phyloP scores from a whole-genome alignment of 768 basidiomycete genomes.

The Fomitopsis pulvina region DNA sequence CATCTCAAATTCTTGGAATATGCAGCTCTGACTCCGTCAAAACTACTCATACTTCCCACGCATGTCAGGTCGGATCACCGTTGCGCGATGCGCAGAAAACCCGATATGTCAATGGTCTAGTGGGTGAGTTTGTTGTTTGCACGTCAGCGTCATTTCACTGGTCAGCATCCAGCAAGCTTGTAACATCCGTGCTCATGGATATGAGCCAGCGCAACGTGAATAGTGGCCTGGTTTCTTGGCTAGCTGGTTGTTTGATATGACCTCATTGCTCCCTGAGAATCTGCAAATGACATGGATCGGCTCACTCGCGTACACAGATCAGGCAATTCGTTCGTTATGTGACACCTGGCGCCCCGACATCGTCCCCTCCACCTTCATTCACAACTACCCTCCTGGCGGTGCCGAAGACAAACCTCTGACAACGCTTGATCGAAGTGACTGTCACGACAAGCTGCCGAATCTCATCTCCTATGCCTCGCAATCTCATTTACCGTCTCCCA shows the following conservation, averaged over 20 bases:
- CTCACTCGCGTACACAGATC: too few species aligned
- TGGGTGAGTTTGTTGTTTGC: conserved; percentile 45
- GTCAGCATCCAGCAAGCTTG: neutral
- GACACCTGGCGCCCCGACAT: conserved; percentile 80
- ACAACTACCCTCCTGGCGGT: neutral
- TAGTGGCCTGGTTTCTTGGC: neutral
- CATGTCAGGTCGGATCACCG: conserved; percentile 29
- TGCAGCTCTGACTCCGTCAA: conserved; percentile 29
- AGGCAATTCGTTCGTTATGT: conserved; percentile 69
- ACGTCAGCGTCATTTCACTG: neutral
- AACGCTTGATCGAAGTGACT: neutral
- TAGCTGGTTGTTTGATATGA: too few species aligned
- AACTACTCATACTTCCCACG: conserved; percentile 19
- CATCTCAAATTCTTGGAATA: conserved; percentile 24
- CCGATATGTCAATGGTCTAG: conserved; percentile 60
- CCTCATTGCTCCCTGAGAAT: too few species aligned
- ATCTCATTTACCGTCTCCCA: conserved; percentile 47
- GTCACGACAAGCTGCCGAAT: neutral
- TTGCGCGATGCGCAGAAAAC: conserved; percentile 45
- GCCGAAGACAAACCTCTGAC: conserved; percentile 8
- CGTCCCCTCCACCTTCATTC: conserved; percentile 50
- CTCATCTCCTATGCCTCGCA: conserved; percentile 16
- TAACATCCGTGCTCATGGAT: too few species aligned
- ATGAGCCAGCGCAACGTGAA: neutral
- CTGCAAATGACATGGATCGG: too few species aligned